A percentile compares a stretch with the other conserved stretches of the same genome.
These are phyloP conservation scores for Yarrowia yakushimensis DNA, from an alignment of 805 yeast genomes.

Conservation along the genomic window DNA sequence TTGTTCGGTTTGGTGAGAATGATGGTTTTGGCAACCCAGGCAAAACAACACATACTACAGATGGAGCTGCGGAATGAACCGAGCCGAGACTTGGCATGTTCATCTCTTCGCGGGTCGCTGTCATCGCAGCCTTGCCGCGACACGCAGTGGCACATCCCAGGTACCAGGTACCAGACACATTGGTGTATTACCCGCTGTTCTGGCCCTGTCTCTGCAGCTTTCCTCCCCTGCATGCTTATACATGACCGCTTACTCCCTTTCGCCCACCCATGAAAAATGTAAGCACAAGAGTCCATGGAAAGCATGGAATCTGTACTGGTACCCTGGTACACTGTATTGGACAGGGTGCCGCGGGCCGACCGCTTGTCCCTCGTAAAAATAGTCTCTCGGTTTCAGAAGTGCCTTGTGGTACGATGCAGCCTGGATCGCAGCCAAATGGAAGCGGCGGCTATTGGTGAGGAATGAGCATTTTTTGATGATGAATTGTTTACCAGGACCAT, in stretches of 20 bases:
- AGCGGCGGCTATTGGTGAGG: slow-evolving; percentile 6
- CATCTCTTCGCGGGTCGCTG: background rate
- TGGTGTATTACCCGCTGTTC: background rate
- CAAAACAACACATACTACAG: background rate
- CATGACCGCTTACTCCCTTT: background rate
- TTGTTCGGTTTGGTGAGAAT: no score
- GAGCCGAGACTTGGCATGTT: no score
- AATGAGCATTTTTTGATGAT: no score
- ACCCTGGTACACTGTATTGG: no score
- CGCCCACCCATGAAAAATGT: slow-evolving; percentile 4
- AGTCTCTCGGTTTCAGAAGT: background rate
- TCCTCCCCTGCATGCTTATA: slow-evolving; percentile 9
- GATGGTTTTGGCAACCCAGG: background rate
- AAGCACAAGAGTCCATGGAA: background rate
- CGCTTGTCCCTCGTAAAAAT: slow-evolving; percentile 11
- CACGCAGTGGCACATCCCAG: no score
- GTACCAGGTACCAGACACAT: background rate
- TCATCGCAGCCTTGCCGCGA: slow-evolving; percentile 1
- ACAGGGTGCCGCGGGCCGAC: no score
- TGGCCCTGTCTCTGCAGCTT: slow-evolving; percentile 5
- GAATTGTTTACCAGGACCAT: no score
- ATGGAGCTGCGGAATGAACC: background rate
- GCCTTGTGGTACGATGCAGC: no score
- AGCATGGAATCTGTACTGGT: background rate
- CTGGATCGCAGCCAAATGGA: no score